A percentile compares a stretch with the other conserved stretches of the same genome.
Evolutionary conservation across 1,284 basidiomycete species (phyloP).

Genomic region (Apiotrichum brassicae): DNA sequence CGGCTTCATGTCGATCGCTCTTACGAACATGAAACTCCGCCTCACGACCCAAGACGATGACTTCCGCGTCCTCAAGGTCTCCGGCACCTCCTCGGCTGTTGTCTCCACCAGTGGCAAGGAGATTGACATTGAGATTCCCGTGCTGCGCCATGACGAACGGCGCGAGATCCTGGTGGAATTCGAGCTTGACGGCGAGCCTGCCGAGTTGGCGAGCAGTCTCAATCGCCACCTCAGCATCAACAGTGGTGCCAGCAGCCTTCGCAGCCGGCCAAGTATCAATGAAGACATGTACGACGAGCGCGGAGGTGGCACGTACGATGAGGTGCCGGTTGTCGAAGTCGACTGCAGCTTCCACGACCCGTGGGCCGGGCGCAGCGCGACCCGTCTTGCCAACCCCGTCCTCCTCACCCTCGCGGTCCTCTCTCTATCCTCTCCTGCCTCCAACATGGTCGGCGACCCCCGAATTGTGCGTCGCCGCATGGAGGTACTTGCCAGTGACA

Average conservation of each 20-base stretch:
- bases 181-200: conserved; percentile 57
- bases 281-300: conserved; percentile 57
- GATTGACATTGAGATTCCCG: conserved; percentile 90
- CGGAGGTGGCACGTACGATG: conserved; percentile 68
- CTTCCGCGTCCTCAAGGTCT: conserved; percentile 85
- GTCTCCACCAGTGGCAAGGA: conserved; percentile 80
- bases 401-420: conserved; percentile 80
- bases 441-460: conserved; percentile 62
- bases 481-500: conserved; percentile 87
- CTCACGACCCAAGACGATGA: conserved; percentile 57
- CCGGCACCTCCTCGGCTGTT: conserved; percentile 73
- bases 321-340: conserved; percentile 84
- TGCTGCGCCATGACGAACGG: conserved; percentile 81
- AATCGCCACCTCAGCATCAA: conserved; percentile 2
- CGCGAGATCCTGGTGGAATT: conserved; percentile 92
- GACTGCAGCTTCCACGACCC: conserved; percentile 91
- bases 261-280: conserved; percentile 1
- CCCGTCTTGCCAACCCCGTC: conserved; percentile 77
- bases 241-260: neutral
- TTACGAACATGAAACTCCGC: conserved; percentile 84
- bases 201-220: neutral
- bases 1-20: conserved; percentile 85
- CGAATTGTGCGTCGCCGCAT: conserved; percentile 83
- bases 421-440: conserved; percentile 53
- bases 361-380: conserved; percentile 66